These are phyloP conservation scores for Henckelia pumila DNA, from an alignment of 257 asterid genomes.

Conservation along the genomic window DNA sequence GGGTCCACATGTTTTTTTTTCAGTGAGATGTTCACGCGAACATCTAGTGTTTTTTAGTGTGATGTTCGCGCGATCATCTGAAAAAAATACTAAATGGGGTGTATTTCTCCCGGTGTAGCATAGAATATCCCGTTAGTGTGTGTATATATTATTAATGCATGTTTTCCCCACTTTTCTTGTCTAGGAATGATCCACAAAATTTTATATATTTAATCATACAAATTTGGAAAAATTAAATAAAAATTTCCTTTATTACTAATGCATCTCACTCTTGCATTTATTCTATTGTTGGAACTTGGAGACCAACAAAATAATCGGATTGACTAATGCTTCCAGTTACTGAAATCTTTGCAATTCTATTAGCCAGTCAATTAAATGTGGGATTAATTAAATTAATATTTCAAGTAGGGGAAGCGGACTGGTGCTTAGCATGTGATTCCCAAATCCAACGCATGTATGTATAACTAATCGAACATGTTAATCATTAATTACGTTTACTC, in stretches of 20 bases:
- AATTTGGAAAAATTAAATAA: no score
- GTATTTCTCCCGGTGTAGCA: no score
- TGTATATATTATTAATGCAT: not conserved
- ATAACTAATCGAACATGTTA: not conserved
- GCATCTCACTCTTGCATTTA: no score
- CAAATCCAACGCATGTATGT: not conserved
- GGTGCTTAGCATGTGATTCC: constrained; percentile 19
- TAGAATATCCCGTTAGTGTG: no score
- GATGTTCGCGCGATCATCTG: no score
- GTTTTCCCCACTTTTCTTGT: not conserved
- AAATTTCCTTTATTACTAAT: no score
- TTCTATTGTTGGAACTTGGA: constrained; percentile 1
- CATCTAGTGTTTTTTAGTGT: no score
- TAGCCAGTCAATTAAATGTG: not conserved
- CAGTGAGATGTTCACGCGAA: no score
- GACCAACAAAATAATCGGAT: constrained; percentile 3
- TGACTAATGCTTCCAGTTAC: constrained; percentile 11
- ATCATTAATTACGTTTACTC: not conserved
- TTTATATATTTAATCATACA: not conserved
- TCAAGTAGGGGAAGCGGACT: no score
- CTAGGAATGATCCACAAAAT: not conserved
- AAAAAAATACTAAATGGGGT: no score
- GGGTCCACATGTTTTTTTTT: no score
- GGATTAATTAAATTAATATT: constrained; percentile 1
- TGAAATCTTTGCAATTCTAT: constrained; percentile 10